Conservation (phyloP, 192 early-diverging fungal genomes). For the Chytriomyces sp. region DNA sequence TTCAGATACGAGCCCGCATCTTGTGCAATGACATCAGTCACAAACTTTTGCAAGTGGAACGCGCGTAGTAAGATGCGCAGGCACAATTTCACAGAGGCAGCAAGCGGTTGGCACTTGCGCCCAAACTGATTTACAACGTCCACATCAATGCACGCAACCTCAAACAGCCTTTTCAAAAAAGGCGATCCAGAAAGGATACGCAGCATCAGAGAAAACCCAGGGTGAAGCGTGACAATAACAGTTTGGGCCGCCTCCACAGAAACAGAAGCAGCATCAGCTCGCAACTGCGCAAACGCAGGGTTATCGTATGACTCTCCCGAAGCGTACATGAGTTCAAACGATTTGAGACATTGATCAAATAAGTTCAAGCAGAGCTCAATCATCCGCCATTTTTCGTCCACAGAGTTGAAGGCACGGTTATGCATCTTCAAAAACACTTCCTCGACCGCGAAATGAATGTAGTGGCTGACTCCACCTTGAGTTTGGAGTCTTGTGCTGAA, state of each 20-base stretch:
- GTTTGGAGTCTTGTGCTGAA: conserved; percentile 26
- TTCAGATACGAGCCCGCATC: conserved; percentile 38
- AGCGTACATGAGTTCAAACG: conserved; percentile 66
- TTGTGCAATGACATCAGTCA: conserved; percentile 71
- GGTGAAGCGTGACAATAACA: conserved; percentile 68
- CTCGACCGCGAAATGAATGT: conserved; percentile 85
- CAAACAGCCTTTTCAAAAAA: conserved; percentile 72
- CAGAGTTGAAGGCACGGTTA: conserved; percentile 65
- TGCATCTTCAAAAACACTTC: conserved; percentile 81
- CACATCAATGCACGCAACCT: conserved; percentile 66
- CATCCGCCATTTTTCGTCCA: conserved; percentile 80
- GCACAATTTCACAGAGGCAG: conserved; percentile 40
- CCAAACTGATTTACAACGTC: conserved; percentile 59
- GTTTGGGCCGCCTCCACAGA: conserved; percentile 28
- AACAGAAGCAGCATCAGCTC: conserved; percentile 22
- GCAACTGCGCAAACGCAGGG: conserved; percentile 4
- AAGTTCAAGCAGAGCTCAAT: conserved; percentile 72
- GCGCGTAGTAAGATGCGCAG: conserved; percentile 50
- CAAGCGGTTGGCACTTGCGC: conserved; percentile 27
- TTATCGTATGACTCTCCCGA: conserved; percentile 1
- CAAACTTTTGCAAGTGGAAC: conserved; percentile 75
- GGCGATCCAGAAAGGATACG: conserved; percentile 78
- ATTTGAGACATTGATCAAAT: conserved; percentile 78
- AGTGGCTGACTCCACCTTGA: conserved; percentile 56
- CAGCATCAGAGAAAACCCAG: conserved; percentile 83